Evolutionary conservation across 2,329 filamentous ascomycete species (phyloP), one percentile per base, ranked within the genome.

Genomic region (Chaetomium strumarium): DNA sequence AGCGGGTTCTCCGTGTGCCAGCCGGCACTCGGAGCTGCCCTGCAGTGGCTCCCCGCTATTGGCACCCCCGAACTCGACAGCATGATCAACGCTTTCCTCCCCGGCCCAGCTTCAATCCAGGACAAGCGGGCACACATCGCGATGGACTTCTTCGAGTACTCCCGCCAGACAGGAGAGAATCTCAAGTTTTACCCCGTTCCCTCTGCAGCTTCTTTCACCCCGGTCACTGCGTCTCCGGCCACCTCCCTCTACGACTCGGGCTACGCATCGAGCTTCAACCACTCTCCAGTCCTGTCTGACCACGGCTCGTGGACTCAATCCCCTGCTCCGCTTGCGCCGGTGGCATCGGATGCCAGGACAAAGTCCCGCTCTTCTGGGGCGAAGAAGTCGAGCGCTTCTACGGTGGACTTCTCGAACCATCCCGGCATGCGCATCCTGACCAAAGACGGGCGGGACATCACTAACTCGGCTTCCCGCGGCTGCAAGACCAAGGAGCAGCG

Each of bases 371-470:
- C 62, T n/a, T 48, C 51, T 16, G 55, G 44, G 11, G 55, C 59
- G 43, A 63, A 58, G 53, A 66, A 63, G 58, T 36, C 57, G 7
- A 61, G 54, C 40, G 51, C 61, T 24, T 58, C 64, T 11, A 31
- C 61, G 10, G 59, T 62, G 34, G 77, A 81, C 66, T 75, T 80
- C 61, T 75, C 76, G 6, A 69, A 72, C 58, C 66, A 83, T 17
- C 80, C 80, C 8, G 81, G 82, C 48, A 84, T 85, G 79, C 82
- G 81, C 64, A 85, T 85, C 57, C 75, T 85, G 71, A 85, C 81
- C 53, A 78, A 75, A 64, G 80, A 83, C 57, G 82, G 82, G 44
- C 68, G 70, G 39, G 82, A 85, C 63, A 77, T 85, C 51, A 85
- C 82, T 41, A 79, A 82, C 66, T 75, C 77, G 51, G 79, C 79